A percentile compares a stretch with the other conserved stretches of the same genome.
phyloP scores from a whole-genome alignment of 2,329 filamentous ascomycete species.

The Nannizziopsis arthrosporioides region DNA sequence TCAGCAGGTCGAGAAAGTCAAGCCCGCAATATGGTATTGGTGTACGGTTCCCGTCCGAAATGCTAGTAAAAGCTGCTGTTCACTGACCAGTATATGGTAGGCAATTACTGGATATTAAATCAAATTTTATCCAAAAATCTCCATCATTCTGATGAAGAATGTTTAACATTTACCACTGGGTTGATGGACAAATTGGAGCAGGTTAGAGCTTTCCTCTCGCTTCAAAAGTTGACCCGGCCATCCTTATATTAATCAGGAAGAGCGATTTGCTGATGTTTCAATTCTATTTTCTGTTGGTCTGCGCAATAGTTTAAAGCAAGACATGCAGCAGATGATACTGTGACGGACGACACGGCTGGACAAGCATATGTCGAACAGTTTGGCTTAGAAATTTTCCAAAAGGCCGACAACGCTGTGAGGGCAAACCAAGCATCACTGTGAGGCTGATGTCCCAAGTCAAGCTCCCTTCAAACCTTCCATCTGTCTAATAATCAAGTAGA shows the following conservation, averaged over 20 bases:
- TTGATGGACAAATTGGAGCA: constrained; percentile 87
- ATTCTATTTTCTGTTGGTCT: neutral
- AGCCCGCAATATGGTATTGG: constrained; percentile 89
- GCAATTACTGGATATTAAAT: constrained; percentile 85
- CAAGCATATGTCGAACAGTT: constrained; percentile 94
- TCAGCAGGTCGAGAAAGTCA: constrained; percentile 68
- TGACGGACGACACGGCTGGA: constrained; percentile 72
- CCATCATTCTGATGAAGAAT: constrained; percentile 66
- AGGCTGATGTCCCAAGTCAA: neutral
- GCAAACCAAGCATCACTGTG: constrained; percentile 74
- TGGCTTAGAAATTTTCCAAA: constrained; percentile 72
- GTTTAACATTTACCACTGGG: constrained; percentile 64
- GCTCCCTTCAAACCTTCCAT: neutral
- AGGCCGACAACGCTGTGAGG: constrained; percentile 69
- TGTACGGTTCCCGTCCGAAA: constrained; percentile 48
- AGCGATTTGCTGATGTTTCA: constrained; percentile 4
- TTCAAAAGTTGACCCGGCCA: neutral
- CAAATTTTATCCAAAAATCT: constrained; percentile 74
- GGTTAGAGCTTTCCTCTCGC: constrained; percentile 34
- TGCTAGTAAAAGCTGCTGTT: neutral
- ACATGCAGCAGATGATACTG: constrained; percentile 66
- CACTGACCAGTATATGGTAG: constrained; percentile 34
- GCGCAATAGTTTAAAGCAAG: constrained; percentile 52
- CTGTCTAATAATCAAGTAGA: constrained; percentile 33
- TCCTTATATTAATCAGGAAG: constrained; percentile 1